Base-by-base conservation (phyloP, 1,284 basidiomycete genomes). In the Athelia psychrophila region DNA sequence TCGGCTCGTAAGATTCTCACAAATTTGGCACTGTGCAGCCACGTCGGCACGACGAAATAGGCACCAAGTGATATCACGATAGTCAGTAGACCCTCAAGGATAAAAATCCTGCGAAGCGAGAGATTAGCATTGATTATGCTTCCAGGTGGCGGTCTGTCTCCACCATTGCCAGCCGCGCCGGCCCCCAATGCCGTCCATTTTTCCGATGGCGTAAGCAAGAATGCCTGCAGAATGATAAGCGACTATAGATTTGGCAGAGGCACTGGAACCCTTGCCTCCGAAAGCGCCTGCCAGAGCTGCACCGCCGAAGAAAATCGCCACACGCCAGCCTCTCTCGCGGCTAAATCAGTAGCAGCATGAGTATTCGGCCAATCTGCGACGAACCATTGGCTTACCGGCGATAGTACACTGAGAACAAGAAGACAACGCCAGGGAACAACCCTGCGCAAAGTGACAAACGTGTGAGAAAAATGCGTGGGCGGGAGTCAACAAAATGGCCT, bases 361-460 rank as follows among this genome's bases (percentile, higher is more conserved):
- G 47, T n/a, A 24, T 44, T 38, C 23, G 30, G 53, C 40, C 44
- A n/a, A 30, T 15, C 10, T 49, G 5, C 16, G 19, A 18, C 9
- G 20, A 20, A 18, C 12, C 8, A 13, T 36, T 27, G 9, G 42
- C 25, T 13, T 59, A 68, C 80, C 75, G 64, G 52, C 74, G 67
- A 58, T 86, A 86, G 58, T 82, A 87, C 20, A 83, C 75, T 10
- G 79, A 81, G 58, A 86, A 84, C 2, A 84, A 61, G 58, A 79
- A 85, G 13, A 84, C 72, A 2, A 77, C 73, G n/a, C 83, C 83
- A 3, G 82, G 82, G 59, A 84, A 84, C 35, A 84, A 56, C 23
- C 81, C 81, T 5, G 80, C 79, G 64, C 10, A 12, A 35, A 42
- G 20, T 42, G 6, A 42, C 6, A 8, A 16, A 22, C 20, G 8